Evolutionary conservation across 2,329 filamentous ascomycete genomes (phyloP), one percentile per base, ranked within the genome.

Genomic region (Claviceps monticola): DNA sequence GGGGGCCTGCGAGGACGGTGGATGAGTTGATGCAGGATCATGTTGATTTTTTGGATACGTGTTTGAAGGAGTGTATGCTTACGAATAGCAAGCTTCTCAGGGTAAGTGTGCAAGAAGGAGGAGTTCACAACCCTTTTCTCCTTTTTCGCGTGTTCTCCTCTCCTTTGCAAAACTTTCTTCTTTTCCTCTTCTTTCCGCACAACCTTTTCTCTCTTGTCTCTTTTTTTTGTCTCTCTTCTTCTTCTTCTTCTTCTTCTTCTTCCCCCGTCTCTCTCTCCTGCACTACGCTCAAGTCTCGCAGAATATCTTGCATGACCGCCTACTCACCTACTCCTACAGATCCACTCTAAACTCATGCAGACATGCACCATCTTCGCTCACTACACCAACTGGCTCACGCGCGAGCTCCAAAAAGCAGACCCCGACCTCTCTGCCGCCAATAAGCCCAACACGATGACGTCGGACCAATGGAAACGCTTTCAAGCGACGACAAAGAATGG

Each of bases 1-100:
- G 5, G 14, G 45, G 26, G 23, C 44, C 53, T 9, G 45, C 50
- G 9, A 70, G 89, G 39, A 98, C 93, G 0, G 93, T 98, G 1
- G 93, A 98, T 62, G 89, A 97, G 70, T 71, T 98, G 63, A 98
- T 98, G 93, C 88, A 97, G 70, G 90, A 97, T 63, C 93, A 98
- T 69, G 90, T 98, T 54, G 93, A 97, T 68, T 98, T 98, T 66
- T 72, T 98, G 47, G 93, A 96, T 61, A 97, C 93, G 4, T 98
- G 93, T 66, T 74, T 98, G 61, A 98, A 97, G 70, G 93, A 97
- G 70, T 97, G 93, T 72, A 97, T 97, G 89, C 76, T 98, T 57
- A 98, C 93, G 19, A 96, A 98, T 66, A 88, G 88, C 64, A 96
- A 95, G 71, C 76, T 98, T 6, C 71, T 98, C 5, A 84, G 88